Evolutionary conservation across 345 rosid species (phyloP), one percentile per base, ranked within the genome.

Genomic region (Pelargonium nanum): DNA sequence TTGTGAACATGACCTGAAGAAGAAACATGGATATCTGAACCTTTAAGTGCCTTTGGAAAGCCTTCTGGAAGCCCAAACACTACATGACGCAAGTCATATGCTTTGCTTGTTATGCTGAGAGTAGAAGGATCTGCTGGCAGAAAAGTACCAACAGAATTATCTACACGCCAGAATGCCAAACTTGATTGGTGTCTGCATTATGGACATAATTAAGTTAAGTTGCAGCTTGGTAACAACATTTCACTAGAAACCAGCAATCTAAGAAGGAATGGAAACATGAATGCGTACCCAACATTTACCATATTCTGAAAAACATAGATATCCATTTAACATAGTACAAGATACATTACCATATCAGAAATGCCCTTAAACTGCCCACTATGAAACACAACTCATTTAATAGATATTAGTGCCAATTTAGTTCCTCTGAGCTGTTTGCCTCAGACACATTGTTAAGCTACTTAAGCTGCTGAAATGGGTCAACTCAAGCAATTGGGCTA

Each of bases 121-220:
- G 77, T 75, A 40, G 59, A 45, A 25, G 91, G 76, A 68, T 89
- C 86, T 24, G 87, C 84, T 22, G 97, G 97, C 75, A 93, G 77
- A 79, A 93, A 93, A 56, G 91, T 87, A 26, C 99, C 85, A 62
- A 81, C 72, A 65, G 88, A 83, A 80, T 87, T 93, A 65, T 75
- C 74, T 74, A 85, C 94, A 3, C 99, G 97, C 99, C 97, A 93
- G 72, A 93, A 89, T 59, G 85, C 88, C 69, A 85, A 73, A 70
- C 70, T 74, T 68, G 91, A 77, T 15, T 73, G 68, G 70, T 71
- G 71, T 68, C 97, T 89, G 89, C 81, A 79, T 70, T 67, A 61
- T 17, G 72, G 24, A 62, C 26, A 71, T 55, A 56, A 34, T 0
- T 53, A 23, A 55, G 22, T 24, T 0, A 20, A n/a, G 19, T 22